Base-by-base conservation (phyloP, 257 asterid genomes). In the Thymus quinquecostatus region DNA sequence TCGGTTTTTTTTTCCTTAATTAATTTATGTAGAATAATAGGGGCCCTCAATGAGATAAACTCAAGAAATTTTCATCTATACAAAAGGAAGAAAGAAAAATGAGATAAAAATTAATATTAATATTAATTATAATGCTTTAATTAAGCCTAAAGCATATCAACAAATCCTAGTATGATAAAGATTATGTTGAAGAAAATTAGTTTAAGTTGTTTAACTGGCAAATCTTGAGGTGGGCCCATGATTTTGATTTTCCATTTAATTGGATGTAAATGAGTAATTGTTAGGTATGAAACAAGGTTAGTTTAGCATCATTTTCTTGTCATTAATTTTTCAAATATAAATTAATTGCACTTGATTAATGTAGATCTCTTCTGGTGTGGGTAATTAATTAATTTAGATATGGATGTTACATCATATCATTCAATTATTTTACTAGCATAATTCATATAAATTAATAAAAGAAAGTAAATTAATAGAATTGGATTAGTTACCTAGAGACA, bases 281-380 rank as follows among this genome's bases (percentile, higher is more conserved):
- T 68, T 68, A 68, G 71, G 70, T 68, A 47, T 51, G 74, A 68
- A 67, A 32, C 62, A 67, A 28, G 2, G 43, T 65, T 68, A 30
- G 75, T 54, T 40, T 68, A 75, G 50, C 75, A 68, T 68, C 79
- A 68, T 67, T 68, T 74, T 74, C 73, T 74, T 74, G 69, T 67
- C 79, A 67, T 49, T 58, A 75, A 74, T 59, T 66, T 59, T 66
- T 60, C 57, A 51, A 74, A 47, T 14, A 28, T 21, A 74, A 74
- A 40, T 66, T 66, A 59, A 50, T 67, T 57, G 32, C 57, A 27
- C 21, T 57, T 66, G 48, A 74, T 74, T 67, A 7, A 21, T 21
- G 21, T 51, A 8, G 40, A 49, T 60, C 40, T 34, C 75, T 60
- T 57, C 68, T 75, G 79, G 49, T 51, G 29, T 68, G 63, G 33